Evolutionary conservation across 2,329 filamentous ascomycete species (phyloP).

Genomic region (Xylaria sp.): DNA sequence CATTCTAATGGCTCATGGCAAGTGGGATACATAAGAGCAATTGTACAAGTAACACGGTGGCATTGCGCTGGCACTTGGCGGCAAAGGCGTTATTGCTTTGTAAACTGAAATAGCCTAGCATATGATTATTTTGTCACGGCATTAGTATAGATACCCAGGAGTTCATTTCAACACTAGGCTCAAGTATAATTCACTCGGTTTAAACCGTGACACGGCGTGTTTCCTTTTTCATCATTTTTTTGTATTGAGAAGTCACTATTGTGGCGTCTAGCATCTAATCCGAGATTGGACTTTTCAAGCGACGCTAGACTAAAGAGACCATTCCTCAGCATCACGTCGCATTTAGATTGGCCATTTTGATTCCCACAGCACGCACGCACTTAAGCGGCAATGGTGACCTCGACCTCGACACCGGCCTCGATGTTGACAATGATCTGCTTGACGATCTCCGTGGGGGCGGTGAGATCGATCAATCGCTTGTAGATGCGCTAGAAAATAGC

Average conservation of each 20-base stretch:
- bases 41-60: slow-evolving; percentile 20
- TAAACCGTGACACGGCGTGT: not conserved
- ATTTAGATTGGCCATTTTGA: slow-evolving; percentile 13
- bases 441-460: slow-evolving; percentile 97
- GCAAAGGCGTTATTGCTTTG: slow-evolving; percentile 13
- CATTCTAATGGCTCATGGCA: slow-evolving; percentile 64
- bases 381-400: slow-evolving; percentile 91
- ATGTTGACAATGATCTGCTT: slow-evolving; percentile 98
- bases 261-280: slow-evolving; percentile 11
- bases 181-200: slow-evolving; percentile 7
- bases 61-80: slow-evolving; percentile 12
- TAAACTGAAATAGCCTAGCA: slow-evolving; percentile 1
- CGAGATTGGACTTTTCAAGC: not conserved
- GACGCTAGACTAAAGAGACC: not conserved
- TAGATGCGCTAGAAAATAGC: slow-evolving; percentile 75
- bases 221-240: slow-evolving; percentile 11
- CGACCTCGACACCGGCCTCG: slow-evolving; percentile 91
- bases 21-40: not conserved
- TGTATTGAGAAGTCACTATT: slow-evolving; percentile 15
- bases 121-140: slow-evolving; percentile 21
- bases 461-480: slow-evolving; percentile 97
- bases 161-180: not conserved
- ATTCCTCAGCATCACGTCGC: slow-evolving; percentile 18
- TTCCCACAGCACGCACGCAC: slow-evolving; percentile 27
- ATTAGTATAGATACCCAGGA: slow-evolving; percentile 32